Evolutionary conservation across 2,329 filamentous ascomycete genomes (phyloP), one percentile per base, ranked within the genome.

Genomic region (Lasiodiplodia gonubiensis): DNA sequence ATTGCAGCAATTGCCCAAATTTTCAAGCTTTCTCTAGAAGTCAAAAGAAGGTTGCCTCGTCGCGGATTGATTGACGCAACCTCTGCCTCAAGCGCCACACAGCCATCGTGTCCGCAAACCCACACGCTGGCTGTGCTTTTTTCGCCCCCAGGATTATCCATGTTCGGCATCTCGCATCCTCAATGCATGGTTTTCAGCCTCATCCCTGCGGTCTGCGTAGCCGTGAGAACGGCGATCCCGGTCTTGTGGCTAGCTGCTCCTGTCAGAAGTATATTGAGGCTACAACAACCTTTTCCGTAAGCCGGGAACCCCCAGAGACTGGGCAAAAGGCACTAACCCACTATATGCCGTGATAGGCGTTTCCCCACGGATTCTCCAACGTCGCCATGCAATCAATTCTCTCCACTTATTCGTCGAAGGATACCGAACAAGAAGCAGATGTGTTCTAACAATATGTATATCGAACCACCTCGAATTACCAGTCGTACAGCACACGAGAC

Each of bases 161-260:
- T 61, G 42, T 10, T 25, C 57, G 25, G 39, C 42, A 49, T 33
- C 3, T 49, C 21, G 16, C 30, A 33, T 8, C 18, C 18, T 27
- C 16, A 49, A 27, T 23, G 25, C 8, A 21, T 25, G 10, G 18
- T 21, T 21, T 33, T n/a, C 25, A 35, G 52, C 27, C 23, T 10
- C 25, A 33, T n/a, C 57, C 57, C 27, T 49, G 57, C 27, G 57
- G 49, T 49, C 39, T 25, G 57, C 57, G 11, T 7, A 30, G 12
- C 54, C 57, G 57, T 12, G 4, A 25, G 39, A 61, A 35, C 57
- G 16, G 39, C 48, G 35, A 49, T 35, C 57, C 54, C 39, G 25
- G 21, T 14, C 12, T n/a, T 2, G 35, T 14, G 2, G 42, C 42
- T 46, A 46, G 18, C 46, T n/a, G 57, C 48, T 49, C 57, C 57